Base-by-base conservation (phyloP, 2,329 filamentous ascomycete genomes). In the Rhinocladiella similis region DNA sequence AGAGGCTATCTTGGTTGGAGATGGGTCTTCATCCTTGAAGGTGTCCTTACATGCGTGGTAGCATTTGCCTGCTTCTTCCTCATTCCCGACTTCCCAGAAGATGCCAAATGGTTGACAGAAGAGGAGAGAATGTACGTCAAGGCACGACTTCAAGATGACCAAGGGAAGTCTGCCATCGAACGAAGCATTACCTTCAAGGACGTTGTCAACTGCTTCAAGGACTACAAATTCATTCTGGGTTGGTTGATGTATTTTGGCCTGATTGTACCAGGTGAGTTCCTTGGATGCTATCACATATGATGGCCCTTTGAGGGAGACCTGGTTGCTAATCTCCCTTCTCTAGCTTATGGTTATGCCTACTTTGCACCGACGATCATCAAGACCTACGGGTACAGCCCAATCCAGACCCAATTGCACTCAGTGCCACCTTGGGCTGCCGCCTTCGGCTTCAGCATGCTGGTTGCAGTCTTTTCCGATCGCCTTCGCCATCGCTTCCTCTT, bases 201-300 rank as follows among this genome's bases (percentile, higher is more conserved):
- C 63, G 79, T 88, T 16, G 62, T 81, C 16, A 74, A 73, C 18
- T 85, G 90, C 18, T 82, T 92, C 75, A 87, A 85, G 66, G 88
- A 93, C 71, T 85, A 73, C 66, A 90, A 89, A 70, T 80, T 91
- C 65, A 82, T 89, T 65, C 71, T 91, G 13, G 89, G 87, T 43
- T 88, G 87, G 0, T 79, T 91, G 70, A 91, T 91, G 88, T 93
- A 92, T 73, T 86, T 92, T 65, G 89, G 88, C 10, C 78, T 91
- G 57, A 85, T 91, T 63, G 87, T 92, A 1, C 87, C 89, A 0
- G 59, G 55, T 61, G 38, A 52, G 60, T 50, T 35, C 16, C 14
- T 41, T 13, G 6, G 3, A 16, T 10, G 10, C 35, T 10, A 18
- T 13, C 22, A 20, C 13, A 20, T 10, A 35, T 13, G n/a, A n/a